These are phyloP conservation scores for Lodderomyces elongisporus DNA, from an alignment of 1,139 yeast species.

Conservation along the genomic window DNA sequence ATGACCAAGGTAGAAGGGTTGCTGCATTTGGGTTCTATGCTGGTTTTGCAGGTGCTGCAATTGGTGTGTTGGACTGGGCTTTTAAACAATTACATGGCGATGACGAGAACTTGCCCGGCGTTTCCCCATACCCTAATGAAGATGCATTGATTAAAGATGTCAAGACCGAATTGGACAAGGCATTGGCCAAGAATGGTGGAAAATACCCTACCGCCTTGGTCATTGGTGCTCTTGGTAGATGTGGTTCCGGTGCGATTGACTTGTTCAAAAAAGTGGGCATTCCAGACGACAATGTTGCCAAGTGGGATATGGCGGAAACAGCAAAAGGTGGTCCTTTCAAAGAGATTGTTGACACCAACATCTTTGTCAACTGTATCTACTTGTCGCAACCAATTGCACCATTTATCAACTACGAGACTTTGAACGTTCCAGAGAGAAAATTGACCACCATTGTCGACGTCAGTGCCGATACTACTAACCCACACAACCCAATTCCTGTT, in stretches of 20 bases:
- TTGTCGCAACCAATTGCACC: constrained; percentile 92
- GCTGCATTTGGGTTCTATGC: constrained; percentile 99
- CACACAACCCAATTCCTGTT: constrained; percentile 95
- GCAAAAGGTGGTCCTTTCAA: constrained; percentile 94
- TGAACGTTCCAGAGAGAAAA: constrained; percentile 63
- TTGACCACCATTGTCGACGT: constrained; percentile 93
- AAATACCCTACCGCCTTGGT: constrained; percentile 74
- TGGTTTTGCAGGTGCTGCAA: constrained; percentile 98
- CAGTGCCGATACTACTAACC: constrained; percentile 97
- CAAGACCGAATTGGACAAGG: constrained; percentile 53
- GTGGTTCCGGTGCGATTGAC: constrained; percentile 97
- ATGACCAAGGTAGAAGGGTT: constrained; percentile 94
- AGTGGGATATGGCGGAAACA: constrained; percentile 98
- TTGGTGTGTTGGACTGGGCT: constrained; percentile 93
- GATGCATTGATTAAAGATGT: constrained; percentile 66
- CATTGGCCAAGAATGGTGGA: constrained; percentile 57
- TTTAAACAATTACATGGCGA: constrained; percentile 73
- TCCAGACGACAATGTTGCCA: constrained; percentile 74
- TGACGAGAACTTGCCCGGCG: constrained; percentile 63
- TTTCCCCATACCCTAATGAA: constrained; percentile 81
- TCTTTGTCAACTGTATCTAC: constrained; percentile 93
- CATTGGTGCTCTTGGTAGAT: constrained; percentile 97
- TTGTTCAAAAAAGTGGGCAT: constrained; percentile 78
- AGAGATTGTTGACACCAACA: constrained; percentile 83
- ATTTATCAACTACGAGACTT: constrained; percentile 64